Conservation (phyloP, 495 filamentous ascomycete genomes). For the Penicillium samsonianum region DNA sequence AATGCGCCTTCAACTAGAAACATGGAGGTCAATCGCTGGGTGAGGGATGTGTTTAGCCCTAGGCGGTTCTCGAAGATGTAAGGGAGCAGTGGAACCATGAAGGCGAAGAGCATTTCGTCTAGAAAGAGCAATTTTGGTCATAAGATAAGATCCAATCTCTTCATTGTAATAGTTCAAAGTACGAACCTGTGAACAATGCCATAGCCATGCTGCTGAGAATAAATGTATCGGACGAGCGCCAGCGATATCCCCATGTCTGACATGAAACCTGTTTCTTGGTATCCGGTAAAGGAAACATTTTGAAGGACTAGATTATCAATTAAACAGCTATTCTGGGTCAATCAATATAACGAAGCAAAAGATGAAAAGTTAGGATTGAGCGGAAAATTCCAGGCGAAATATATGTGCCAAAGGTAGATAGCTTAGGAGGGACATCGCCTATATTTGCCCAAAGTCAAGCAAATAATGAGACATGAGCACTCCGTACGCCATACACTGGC, state of each 20-base stretch:
- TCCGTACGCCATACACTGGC: background rate
- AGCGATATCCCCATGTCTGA: conserved; percentile 2
- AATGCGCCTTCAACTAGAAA: conserved; percentile 25
- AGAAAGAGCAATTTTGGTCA: background rate
- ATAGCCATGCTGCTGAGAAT: conserved; percentile 3
- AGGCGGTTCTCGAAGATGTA: conserved; percentile 27
- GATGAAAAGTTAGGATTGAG: background rate
- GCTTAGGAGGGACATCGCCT: background rate
- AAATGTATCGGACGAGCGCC: conserved; percentile 9
- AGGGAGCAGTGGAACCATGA: conserved; percentile 33
- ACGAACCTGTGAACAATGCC: conserved; percentile 5
- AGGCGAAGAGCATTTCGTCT: conserved; percentile 12
- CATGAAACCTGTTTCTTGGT: background rate
- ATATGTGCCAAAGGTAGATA: background rate
- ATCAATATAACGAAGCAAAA: no score
- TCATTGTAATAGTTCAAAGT: background rate
- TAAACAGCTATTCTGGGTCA: background rate
- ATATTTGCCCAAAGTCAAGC: background rate
- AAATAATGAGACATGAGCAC: background rate
- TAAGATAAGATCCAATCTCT: background rate
- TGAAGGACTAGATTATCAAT: background rate
- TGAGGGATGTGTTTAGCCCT: conserved; percentile 17
- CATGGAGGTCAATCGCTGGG: conserved; percentile 24
- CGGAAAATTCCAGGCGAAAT: background rate
- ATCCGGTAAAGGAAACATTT: background rate